Percentiles rank a stretch among this genome's conserved stretches.
Evolutionary conservation across 495 filamentous ascomycete genomes (phyloP).

Genomic region (Talaromyces adpressus): DNA sequence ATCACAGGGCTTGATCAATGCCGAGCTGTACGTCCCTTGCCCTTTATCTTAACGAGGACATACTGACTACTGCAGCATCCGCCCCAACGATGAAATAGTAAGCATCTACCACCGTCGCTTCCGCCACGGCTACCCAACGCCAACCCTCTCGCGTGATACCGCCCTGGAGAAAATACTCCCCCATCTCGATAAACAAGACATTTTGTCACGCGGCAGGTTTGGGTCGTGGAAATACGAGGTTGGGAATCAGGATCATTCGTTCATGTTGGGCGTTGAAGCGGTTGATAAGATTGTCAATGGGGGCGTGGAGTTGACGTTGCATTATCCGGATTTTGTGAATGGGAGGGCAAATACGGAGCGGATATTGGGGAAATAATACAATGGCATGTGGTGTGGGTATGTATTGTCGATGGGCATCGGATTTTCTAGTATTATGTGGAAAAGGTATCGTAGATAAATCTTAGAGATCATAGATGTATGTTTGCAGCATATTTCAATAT

Average conservation of each 20-base stretch:
- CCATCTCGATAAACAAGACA: conserved; percentile 80
- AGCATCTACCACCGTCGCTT: conserved; percentile 97
- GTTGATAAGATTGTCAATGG: conserved; percentile 74
- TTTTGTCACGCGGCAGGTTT: conserved; percentile 93
- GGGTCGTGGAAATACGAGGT: conserved; percentile 98
- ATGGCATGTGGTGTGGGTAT: too few relatives aligned
- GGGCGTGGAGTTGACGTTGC: too few relatives aligned
- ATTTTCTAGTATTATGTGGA: too few relatives aligned
- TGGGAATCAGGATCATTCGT: conserved; percentile 95
- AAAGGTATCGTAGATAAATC: too few relatives aligned
- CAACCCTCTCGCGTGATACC: conserved; percentile 87
- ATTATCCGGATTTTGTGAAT: conserved; percentile 29
- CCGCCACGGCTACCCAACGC: conserved; percentile 98
- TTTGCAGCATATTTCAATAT: background rate
- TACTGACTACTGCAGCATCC: conserved; percentile 33
- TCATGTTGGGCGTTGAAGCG: conserved; percentile 99
- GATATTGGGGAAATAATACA: too few relatives aligned
- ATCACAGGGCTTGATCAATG: conserved; percentile 97
- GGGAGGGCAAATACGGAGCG: conserved; percentile 29
- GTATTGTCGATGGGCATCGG: too few relatives aligned
- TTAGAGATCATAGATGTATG: too few relatives aligned
- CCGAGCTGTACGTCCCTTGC: conserved; percentile 53
- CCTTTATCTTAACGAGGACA: too few relatives aligned
- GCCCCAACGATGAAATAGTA: conserved; percentile 86
- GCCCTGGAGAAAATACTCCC: conserved; percentile 88